Base-by-base conservation (phyloP, 306 rosid species). In the Ochetophila trinervis region DNA sequence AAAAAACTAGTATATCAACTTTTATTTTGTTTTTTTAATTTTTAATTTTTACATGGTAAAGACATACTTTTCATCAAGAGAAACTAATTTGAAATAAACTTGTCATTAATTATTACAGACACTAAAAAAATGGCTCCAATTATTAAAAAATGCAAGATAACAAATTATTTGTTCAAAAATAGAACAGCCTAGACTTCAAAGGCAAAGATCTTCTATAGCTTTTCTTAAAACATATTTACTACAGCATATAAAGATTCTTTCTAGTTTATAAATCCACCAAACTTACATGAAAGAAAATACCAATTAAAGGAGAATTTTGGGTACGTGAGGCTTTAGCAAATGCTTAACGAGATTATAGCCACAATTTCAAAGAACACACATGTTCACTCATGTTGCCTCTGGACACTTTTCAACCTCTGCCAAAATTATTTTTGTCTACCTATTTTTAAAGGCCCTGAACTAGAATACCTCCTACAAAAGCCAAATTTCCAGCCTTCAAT, bases 361-460 rank as follows among this genome's bases (percentile, higher is more conserved):
- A 79, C 32, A 64, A 70, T 76, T 82, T 83, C 34, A 74, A 63
- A 54, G 96, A 58, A 65, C 71, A 80, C 24, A 89, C 95, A 87
- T 83, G 90, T 66, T 88, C 97, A 63, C 91, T 91, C 61, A 74
- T 36, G 66, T 95, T 83, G 61, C 96, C 92, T 76, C 87, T 61
- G 6, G 98, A 85, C 74, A 74, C 84, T 77, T 70, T 73, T 72
- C 71, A 89, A 70, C 69, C 83, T 85, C 71, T 82, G 83, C 98
- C 98, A 87, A 23, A 92, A 84, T 21, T 80, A 84, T 58, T 22
- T 82, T 66, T 68, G 85, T 61, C 66, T 79, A 36, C 86, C 95
- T 6, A 58, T 78, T 35, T 72, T 73, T 20, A 84, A 45, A 23
- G 95, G 95, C 67, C 85, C 91, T 10, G 97, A 93, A 63, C 74